These are phyloP conservation scores for Alloteropsis semialata DNA, from an alignment of 176 grass and related monocot genomes.

Conservation along the genomic window DNA sequence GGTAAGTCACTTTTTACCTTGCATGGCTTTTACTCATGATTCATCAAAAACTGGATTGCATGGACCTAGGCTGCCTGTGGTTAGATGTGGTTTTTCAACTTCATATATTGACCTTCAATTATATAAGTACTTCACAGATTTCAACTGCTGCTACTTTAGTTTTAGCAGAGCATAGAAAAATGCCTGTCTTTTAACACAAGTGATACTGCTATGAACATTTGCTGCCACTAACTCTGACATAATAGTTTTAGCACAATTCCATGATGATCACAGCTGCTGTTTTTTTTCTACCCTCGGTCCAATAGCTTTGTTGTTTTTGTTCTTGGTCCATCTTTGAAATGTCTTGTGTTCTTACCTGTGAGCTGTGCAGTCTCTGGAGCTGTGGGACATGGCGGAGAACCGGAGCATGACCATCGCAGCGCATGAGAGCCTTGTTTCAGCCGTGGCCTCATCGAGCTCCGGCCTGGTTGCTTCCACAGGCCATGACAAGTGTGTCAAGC, in stretches of 20 bases:
- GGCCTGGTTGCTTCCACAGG: conserved; percentile 77
- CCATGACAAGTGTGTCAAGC: conserved; percentile 86
- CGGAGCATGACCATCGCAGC: conserved; percentile 71
- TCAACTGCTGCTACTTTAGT: neutral
- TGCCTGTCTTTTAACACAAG: neutral
- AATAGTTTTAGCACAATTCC: neutral
- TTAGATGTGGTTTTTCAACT: neutral
- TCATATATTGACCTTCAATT: neutral
- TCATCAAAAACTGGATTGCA: neutral
- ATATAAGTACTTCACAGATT: neutral
- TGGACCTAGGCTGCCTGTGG: neutral
- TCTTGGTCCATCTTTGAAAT: neutral
- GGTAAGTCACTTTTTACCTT: conserved; percentile 31
- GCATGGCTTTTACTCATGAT: neutral
- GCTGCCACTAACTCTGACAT: neutral
- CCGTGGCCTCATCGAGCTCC: conserved; percentile 56
- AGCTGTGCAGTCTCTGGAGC: conserved; percentile 61
- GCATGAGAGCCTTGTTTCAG: conserved; percentile 56
- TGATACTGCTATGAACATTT: neutral
- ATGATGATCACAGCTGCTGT: neutral
- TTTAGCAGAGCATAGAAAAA: neutral
- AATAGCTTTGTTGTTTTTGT: too few species aligned
- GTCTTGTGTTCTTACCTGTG: neutral
- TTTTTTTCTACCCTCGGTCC: too few species aligned
- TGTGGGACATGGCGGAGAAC: conserved; percentile 82